phyloP scores from a whole-genome alignment of 2,329 filamentous ascomycete genomes.

The Sphaerulina vaccinii region DNA sequence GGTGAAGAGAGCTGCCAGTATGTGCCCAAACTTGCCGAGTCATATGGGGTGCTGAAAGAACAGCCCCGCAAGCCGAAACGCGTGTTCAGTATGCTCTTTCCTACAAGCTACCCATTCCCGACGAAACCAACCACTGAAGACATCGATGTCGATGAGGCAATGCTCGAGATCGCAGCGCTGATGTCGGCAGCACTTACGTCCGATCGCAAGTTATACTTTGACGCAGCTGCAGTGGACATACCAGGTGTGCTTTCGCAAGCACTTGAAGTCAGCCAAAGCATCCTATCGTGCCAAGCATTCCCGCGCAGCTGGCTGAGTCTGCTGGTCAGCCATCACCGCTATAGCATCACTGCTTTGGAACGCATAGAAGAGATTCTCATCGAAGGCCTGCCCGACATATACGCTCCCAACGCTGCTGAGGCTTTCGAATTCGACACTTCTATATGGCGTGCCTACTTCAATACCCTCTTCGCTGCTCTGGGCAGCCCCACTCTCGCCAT shows the following conservation, averaged over 20 bases:
- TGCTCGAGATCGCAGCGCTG: conserved; percentile 85
- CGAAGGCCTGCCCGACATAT: conserved; percentile 80
- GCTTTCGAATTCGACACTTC: conserved; percentile 76
- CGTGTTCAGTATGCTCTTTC: conserved; percentile 82
- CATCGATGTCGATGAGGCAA: conserved; percentile 64
- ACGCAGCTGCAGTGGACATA: conserved; percentile 61
- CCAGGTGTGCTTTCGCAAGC: conserved; percentile 73
- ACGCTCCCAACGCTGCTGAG: conserved; percentile 68
- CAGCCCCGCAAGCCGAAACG: conserved; percentile 59
- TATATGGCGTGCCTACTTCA: conserved; percentile 91
- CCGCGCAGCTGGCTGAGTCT: conserved; percentile 87
- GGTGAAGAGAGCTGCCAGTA: conserved; percentile 82
- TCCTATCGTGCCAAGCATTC: conserved; percentile 85
- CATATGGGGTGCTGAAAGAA: conserved; percentile 74
- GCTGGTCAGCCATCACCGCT: conserved; percentile 62
- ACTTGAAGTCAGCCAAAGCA: conserved; percentile 82
- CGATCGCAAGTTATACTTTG: conserved; percentile 33
- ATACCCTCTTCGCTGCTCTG: conserved; percentile 81
- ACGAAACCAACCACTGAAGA: conserved; percentile 62
- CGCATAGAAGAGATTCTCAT: conserved; percentile 76
- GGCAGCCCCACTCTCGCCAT: conserved; percentile 84
- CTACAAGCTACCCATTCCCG: conserved; percentile 85
- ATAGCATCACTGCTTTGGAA: conserved; percentile 80
- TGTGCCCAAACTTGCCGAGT: conserved; percentile 86
- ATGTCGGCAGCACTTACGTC: conserved; percentile 61